phyloP scores from a whole-genome alignment of 2,329 filamentous ascomycete species.

The Alternaria novae-zelandiae region DNA sequence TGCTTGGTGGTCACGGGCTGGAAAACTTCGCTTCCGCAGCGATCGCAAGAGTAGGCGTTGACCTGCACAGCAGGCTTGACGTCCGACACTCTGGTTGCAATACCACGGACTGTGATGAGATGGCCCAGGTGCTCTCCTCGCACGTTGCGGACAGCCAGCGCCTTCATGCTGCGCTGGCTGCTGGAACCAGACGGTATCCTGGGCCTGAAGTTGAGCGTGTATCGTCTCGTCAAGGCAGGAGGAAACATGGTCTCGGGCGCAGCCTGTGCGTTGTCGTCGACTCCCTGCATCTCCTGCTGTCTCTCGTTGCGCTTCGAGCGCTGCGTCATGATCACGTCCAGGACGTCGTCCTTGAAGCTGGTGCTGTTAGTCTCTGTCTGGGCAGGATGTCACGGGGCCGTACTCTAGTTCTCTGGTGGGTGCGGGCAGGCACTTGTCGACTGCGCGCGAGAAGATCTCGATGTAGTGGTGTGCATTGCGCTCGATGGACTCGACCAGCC shows the following conservation, averaged over 20 bases:
- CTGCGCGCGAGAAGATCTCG: conserved; percentile 85
- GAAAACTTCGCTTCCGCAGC: conserved; percentile 96
- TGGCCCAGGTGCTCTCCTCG: conserved; percentile 90
- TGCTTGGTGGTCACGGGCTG: conserved; percentile 92
- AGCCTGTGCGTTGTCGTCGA: conserved; percentile 63
- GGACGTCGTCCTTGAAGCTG: conserved; percentile 95
- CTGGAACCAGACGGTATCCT: conserved; percentile 74
- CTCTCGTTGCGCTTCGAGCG: conserved; percentile 85
- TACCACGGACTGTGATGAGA: conserved; percentile 92
- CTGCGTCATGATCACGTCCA: conserved; percentile 95
- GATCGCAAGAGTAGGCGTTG: conserved; percentile 96
- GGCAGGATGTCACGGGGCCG: conserved; percentile 33
- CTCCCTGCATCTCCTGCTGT: conserved; percentile 57
- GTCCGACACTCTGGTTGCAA: conserved; percentile 93
- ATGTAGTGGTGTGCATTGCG: conserved; percentile 94
- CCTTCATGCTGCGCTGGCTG: conserved; percentile 63
- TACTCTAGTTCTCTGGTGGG: conserved; percentile 79
- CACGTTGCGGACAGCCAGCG: conserved; percentile 89
- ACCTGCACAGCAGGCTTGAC: conserved; percentile 98
- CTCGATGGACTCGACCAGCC: conserved; percentile 84
- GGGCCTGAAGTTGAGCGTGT: conserved; percentile 96
- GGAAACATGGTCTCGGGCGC: conserved; percentile 82
- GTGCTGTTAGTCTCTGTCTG: conserved; percentile 28
- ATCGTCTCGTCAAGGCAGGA: conserved; percentile 87
- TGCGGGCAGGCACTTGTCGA: conserved; percentile 84